Evolutionary conservation across 2,329 filamentous ascomycete genomes (phyloP), one percentile per base, ranked within the genome.

Genomic region (Colletotrichum sp.): DNA sequence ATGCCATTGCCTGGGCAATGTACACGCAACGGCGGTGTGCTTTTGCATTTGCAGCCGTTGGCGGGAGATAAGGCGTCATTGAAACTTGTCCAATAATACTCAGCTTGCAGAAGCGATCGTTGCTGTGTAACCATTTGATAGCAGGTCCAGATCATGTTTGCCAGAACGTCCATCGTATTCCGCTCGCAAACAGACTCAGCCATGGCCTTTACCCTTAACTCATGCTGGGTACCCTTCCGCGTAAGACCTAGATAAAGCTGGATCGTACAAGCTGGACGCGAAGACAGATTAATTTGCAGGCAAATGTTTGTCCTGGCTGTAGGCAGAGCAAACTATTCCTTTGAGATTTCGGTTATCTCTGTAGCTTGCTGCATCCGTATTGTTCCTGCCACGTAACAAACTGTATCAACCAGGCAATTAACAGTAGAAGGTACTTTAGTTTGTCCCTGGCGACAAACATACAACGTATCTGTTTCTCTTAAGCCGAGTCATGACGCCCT

Each of bases 261-360:
- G 8, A 4, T 18, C 16, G 18, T 2, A 4, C 11, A 18, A 9
- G 8, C 1, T 6, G 3, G 0, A n/a, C 9, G 0, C 16, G 38
- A 4, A 2, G n/a, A 12, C 9, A 47, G 13, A n/a, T 13, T 0
- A 13, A 24, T 24, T n/a, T 12, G n/a, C n/a, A 51, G 43, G n/a
- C 6, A 1, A 9, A 21, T 21, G 1, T 51, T 8, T 51, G 11
- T 1, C n/a, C 12, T 51, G 43, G 21, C 1, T 8, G 6, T 21
- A 5, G 1, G 43, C 3, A 21, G 12, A 51, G 12, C 43, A 51
- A 51, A 13, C 43, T 21, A 0, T 12, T 5, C n/a, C n/a, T 8
- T 51, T 0, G 43, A 51, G 12, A 51, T 21, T 1, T 51, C 43
- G 11, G 16, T 13, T 24, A 2, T 0, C 6, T 51, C 1, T 12